Percentiles rank a stretch among this genome's conserved stretches.
Conservation (phyloP, 2,329 filamentous ascomycete species). For the Ophidiomyces ophidiicola region DNA sequence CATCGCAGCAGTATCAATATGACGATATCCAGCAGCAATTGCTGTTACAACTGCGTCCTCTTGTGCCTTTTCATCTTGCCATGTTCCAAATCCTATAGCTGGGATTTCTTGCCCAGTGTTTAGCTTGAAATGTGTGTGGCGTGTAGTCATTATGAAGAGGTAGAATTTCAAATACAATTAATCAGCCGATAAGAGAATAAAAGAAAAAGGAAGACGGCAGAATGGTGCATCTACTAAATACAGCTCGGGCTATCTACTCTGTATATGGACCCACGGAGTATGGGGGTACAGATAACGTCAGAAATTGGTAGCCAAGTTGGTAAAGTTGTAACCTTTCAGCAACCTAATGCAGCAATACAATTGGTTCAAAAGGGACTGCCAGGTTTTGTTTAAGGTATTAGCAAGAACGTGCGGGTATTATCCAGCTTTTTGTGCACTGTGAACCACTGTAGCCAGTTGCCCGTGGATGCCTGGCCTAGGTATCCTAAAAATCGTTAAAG, state of each 20-base stretch:
- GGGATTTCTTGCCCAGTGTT: slow-evolving; percentile 39
- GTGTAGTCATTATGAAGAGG: slow-evolving; percentile 13
- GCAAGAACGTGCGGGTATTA: too few relatives aligned
- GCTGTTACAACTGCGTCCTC: slow-evolving; percentile 36
- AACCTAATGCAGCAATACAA: slow-evolving; percentile 2
- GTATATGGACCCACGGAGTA: neutral
- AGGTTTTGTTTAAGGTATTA: too few relatives aligned
- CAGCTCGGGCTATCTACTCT: neutral
- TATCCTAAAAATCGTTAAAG: too few relatives aligned
- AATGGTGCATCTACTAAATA: neutral
- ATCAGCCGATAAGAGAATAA: neutral
- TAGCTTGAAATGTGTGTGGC: slow-evolving; percentile 31
- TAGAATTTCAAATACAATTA: too few relatives aligned
- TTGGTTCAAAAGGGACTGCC: neutral
- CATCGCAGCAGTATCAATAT: slow-evolving; percentile 42
- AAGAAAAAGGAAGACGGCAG: neutral
- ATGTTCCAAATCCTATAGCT: slow-evolving; percentile 43
- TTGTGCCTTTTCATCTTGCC: slow-evolving; percentile 42
- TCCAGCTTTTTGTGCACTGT: too few relatives aligned
- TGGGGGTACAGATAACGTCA: slow-evolving; percentile 6
- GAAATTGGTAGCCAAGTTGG: slow-evolving; percentile 3
- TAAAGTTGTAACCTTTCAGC: slow-evolving; percentile 5
- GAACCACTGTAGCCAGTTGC: too few relatives aligned
- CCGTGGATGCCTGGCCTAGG: too few relatives aligned
- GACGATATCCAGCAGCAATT: slow-evolving; percentile 42